These are phyloP conservation scores for Flaveria bidentis DNA, from an alignment of 129 eudicot genomes.

Conservation along the genomic window DNA sequence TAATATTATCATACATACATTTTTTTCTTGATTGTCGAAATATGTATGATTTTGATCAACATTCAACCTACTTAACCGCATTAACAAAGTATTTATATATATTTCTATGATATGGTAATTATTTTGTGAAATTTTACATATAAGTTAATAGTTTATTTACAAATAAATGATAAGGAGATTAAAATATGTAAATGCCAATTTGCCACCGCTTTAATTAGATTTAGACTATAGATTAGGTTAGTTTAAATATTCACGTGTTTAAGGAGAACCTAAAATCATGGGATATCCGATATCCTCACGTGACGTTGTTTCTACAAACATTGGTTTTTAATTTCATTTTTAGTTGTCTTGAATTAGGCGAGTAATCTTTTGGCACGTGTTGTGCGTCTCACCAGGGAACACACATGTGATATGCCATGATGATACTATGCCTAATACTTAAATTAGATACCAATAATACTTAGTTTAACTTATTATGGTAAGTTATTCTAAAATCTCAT, in stretches of 20 bases:
- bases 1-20: too few species aligned
- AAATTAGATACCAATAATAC: too few species aligned
- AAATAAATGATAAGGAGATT: too few species aligned
- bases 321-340: slow-evolving; percentile 27
- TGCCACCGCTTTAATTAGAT: not conserved
- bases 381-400: slow-evolving; percentile 20
- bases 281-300: slow-evolving; percentile 41
- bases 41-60: too few species aligned
- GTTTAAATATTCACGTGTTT: slow-evolving; percentile 25
- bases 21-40: too few species aligned
- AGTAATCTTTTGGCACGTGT: slow-evolving; percentile 38
- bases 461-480: too few species aligned
- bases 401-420: slow-evolving; percentile 28
- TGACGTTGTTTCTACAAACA: slow-evolving; percentile 35
- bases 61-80: too few species aligned
- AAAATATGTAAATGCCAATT: not conserved
- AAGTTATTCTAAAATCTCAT: too few species aligned
- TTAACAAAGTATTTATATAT: too few species aligned
- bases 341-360: slow-evolving; percentile 33
- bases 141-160: too few species aligned
- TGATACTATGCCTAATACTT: not conserved
- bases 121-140: too few species aligned
- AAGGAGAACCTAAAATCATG: slow-evolving; percentile 34
- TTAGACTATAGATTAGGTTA: not conserved
- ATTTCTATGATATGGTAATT: too few species aligned